Evolutionary conservation across 2,329 filamentous ascomycete species (phyloP), one percentile per base, ranked within the genome.

Genomic region (Hypoxylon sp.): DNA sequence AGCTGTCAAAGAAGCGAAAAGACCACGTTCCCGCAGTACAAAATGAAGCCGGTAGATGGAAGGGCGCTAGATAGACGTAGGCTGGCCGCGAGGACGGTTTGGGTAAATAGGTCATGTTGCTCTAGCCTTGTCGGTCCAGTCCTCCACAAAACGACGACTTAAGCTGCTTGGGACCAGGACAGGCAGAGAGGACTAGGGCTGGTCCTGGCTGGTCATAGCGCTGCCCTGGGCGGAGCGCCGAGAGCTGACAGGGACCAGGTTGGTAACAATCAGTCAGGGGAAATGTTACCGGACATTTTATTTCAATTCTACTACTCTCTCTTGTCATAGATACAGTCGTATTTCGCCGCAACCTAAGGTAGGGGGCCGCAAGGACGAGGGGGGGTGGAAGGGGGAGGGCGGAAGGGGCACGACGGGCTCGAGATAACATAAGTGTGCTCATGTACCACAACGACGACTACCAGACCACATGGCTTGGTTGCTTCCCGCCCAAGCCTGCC

Each of bases 401-500:
- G 31, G 31, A 4, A 33, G 29, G n/a, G 18, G n/a, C 11, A n/a
- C 37, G 13, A 11, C 4, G 11, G 18, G 20, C 37, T 40, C 21
- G 18, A 26, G 21, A 24, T 24, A 27, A 13, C 5, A 13, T 17
- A 35, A 45, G 7, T 45, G 41, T 20, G 27, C 13, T 9, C 26
- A 48, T 48, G 29, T 48, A 31, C 48, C n/a, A 51, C 48, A 52
- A 57, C 47, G 49, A 65, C 58, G 40, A 63, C 58, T 49, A 62
- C 53, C 63, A 68, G 59, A 66, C 62, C 67, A 69, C 63, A 67
- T 69, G 68, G 68, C 62, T 67, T 69, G 66, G 68, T 69, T 69
- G 65, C 68, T 65, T 69, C 58, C 50, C 55, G n/a, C 31, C 31
- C 31, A 35, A 35, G 18, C 31, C 31, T 35, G 31, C 31, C 60